A percentile compares a stretch with the other conserved stretches of the same genome.
Evolutionary conservation across 1,284 basidiomycete species (phyloP).

Genomic region (Takashimella koratensis): DNA sequence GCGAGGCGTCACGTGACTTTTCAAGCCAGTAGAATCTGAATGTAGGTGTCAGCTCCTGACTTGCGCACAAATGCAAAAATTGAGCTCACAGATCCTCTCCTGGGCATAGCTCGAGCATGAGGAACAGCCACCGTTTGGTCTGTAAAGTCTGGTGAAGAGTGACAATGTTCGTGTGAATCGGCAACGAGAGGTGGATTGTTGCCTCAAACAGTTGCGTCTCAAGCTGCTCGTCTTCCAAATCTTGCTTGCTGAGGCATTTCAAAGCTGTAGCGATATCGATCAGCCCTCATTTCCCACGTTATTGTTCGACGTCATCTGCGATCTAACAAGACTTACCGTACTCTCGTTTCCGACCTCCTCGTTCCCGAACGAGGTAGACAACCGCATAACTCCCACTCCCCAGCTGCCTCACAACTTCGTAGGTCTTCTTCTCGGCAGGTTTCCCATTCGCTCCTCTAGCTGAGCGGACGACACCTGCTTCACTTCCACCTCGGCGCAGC

Average conservation of each 20-base stretch:
- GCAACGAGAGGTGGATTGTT: slow-evolving; percentile 89
- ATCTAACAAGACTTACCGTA: slow-evolving; percentile 53
- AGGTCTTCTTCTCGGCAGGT: slow-evolving; percentile 43
- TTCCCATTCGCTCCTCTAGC: slow-evolving; percentile 1
- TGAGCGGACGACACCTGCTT: slow-evolving; percentile 23
- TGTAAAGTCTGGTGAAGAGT: slow-evolving; percentile 87
- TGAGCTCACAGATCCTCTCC: slow-evolving; percentile 67
- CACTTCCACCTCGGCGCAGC: slow-evolving; percentile 40
- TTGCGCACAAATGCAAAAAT: neutral
- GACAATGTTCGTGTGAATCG: slow-evolving; percentile 88
- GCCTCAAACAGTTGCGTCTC: slow-evolving; percentile 88
- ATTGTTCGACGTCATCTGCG: neutral
- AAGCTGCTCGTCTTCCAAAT: slow-evolving; percentile 80
- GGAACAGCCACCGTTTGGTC: slow-evolving; percentile 71
- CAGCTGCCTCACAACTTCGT: slow-evolving; percentile 77
- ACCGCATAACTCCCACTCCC: slow-evolving; percentile 88
- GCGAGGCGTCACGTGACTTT: slow-evolving; percentile 80
- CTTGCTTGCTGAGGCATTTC: slow-evolving; percentile 91
- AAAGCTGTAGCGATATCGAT: slow-evolving; percentile 61
- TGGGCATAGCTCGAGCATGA: slow-evolving; percentile 87
- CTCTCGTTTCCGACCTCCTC: slow-evolving; percentile 76
- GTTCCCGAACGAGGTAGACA: slow-evolving; percentile 87
- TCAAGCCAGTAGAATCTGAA: slow-evolving; percentile 87
- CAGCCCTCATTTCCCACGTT: slow-evolving; percentile 4
- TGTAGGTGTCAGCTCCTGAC: slow-evolving; percentile 10